Evolutionary conservation across 164 flowering plant genomes (phyloP).

Genomic region (Warburgia ugandensis): DNA sequence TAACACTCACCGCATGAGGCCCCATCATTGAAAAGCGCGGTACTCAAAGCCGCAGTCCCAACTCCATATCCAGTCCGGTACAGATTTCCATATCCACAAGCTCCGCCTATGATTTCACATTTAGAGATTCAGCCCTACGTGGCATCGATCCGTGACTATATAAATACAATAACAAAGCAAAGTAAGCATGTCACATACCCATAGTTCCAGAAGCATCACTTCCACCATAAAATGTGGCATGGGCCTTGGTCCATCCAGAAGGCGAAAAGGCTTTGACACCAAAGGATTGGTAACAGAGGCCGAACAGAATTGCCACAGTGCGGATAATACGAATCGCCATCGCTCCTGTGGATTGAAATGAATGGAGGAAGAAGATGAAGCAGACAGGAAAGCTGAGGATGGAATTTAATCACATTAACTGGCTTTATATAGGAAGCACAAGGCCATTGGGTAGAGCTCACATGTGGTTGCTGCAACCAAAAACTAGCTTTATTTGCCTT

Average conservation of each 20-base stretch:
- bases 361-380: constrained; percentile 8
- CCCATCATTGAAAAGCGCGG: constrained; percentile 76
- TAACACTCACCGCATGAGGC: constrained; percentile 84
- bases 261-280: constrained; percentile 28
- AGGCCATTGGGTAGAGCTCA: constrained; percentile 31
- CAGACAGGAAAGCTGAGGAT: not conserved
- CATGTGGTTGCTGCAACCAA: constrained; percentile 40
- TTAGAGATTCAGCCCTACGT: constrained; percentile 53
- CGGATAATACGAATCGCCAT: constrained; percentile 21
- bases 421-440: constrained; percentile 2
- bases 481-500: not conserved
- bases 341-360: not conserved
- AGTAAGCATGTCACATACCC: constrained; percentile 38
- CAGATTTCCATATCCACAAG: constrained; percentile 63
- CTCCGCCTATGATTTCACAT: constrained; percentile 50
- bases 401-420: constrained; percentile 5
- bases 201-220: constrained; percentile 76
- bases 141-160: constrained; percentile 59
- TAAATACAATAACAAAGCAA: constrained; percentile 30
- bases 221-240: constrained; percentile 79
- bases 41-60: constrained; percentile 64
- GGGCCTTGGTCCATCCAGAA: constrained; percentile 48
- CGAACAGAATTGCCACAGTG: not conserved
- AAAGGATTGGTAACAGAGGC: constrained; percentile 9
- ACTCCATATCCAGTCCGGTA: constrained; percentile 42